Evolutionary conservation across 192 early-diverging fungal genomes (phyloP), one percentile per base, ranked within the genome.

Genomic region (Backusella macrospora): DNA sequence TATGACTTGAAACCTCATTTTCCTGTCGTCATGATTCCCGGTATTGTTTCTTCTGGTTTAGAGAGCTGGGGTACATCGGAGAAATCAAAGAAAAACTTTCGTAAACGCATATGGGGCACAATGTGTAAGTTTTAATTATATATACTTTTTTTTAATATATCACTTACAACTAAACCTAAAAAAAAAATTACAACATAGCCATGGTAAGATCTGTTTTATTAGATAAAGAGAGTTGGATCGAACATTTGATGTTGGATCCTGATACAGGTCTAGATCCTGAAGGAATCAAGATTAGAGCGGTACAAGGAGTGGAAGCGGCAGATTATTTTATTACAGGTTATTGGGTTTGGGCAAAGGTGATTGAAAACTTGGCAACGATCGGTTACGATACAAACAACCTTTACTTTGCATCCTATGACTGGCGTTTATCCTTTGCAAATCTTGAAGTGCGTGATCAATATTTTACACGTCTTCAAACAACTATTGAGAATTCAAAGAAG

Each of bases 301-400:
- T 95, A 0, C 90, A 91, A 73, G 86, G 81, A 81, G 79, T 97
- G 14, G 93, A 95, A 75, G 93, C 94, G 0, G 94, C 96, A 0
- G 96, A 97, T 80, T 97, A 96, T 76, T 89, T 96, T 63, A 90
- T 96, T 23, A 90, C 92, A 15, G 93, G 93, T n/a, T 92, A 93
- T 74, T 97, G 95, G 96, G 92, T 97, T 16, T 95, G 92, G 93
- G 95, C 86, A 62, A 90, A 92, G 62, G 80, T 87, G 40, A 93
- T 95, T 66, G 86, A 92, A 71, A 97, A 96, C 76, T 71, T 97
- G 59, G 94, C 93, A 0, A 92, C 89, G 0, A 84, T 89, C 62
- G 96, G 96, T 38, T 95, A 95, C 79, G 96, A 97, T 78, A 89
- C 82, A 82, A 93, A 91, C 72, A 93, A 91, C 72, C 94, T 96